A percentile compares a stretch with the other conserved stretches of the same genome.
Conservation (phyloP, 257 asterid species). For the Buddleja alternifolia region DNA sequence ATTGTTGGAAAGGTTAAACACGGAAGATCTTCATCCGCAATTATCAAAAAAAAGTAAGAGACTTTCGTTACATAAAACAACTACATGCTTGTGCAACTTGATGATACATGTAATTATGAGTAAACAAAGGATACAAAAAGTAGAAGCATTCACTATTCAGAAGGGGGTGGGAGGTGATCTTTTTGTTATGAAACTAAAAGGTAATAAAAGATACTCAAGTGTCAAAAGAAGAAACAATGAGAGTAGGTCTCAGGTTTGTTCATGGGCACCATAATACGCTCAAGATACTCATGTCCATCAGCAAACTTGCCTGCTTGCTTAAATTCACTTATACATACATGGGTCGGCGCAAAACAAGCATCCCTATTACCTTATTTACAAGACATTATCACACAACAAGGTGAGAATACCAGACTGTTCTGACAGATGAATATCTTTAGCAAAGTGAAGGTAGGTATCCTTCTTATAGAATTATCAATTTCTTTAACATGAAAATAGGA, state of each 20-base stretch:
- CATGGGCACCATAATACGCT: neutral
- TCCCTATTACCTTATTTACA: constrained; percentile 10
- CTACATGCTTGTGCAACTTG: neutral
- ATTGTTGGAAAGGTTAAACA: neutral
- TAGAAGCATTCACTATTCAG: neutral
- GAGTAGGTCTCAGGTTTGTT: neutral
- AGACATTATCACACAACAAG: neutral
- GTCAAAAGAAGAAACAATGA: neutral
- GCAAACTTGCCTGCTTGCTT: neutral
- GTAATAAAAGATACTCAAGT: neutral
- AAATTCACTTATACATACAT: neutral
- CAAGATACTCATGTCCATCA: neutral
- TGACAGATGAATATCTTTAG: neutral
- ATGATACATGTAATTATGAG: neutral
- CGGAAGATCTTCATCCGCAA: neutral
- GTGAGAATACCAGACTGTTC: constrained; percentile 1
- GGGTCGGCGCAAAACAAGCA: neutral
- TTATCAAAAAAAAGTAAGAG: neutral
- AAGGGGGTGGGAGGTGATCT: neutral
- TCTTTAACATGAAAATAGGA: neutral
- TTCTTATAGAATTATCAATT: constrained; percentile 3
- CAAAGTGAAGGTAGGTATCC: neutral
- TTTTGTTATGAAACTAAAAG: neutral
- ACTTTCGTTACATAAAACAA: neutral
- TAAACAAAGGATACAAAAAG: neutral